Conservation (phyloP, 805 yeast genomes). For the Candida qinlingensis region DNA sequence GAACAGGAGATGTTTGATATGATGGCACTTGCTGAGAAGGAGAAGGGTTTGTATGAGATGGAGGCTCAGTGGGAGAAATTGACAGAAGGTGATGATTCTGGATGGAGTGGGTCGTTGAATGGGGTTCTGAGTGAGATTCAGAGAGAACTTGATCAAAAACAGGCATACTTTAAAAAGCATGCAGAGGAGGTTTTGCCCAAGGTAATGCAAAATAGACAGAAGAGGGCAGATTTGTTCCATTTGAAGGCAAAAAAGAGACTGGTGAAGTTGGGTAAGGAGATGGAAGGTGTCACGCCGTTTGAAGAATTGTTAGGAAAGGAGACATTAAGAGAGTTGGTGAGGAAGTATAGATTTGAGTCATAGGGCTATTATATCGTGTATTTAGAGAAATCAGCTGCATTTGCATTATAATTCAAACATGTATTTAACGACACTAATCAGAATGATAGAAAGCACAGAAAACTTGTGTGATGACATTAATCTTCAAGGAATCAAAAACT, state of each 20-base stretch:
- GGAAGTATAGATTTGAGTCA: constrained; percentile 10
- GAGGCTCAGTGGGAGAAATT: constrained; percentile 15
- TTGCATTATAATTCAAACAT: no score
- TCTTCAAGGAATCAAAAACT: no score
- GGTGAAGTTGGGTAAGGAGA: constrained; percentile 14
- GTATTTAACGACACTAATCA: no score
- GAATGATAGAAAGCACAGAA: no score
- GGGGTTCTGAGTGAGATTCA: constrained; percentile 10
- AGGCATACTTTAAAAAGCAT: constrained; percentile 15
- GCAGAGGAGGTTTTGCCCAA: constrained; percentile 15
- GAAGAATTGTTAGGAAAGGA: constrained; percentile 11
- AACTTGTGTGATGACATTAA: no score
- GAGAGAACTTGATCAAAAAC: constrained; percentile 5
- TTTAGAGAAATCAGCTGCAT: no score
- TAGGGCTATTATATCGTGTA: neutral
- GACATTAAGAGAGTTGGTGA: constrained; percentile 14
- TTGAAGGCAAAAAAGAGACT: constrained; percentile 21
- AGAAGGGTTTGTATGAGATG: constrained; percentile 10
- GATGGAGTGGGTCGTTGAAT: constrained; percentile 26
- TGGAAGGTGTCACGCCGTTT: constrained; percentile 13
- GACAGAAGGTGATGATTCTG: neutral
- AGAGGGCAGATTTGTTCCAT: constrained; percentile 22
- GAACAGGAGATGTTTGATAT: constrained; percentile 15
- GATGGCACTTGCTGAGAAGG: constrained; percentile 5
- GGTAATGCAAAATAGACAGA: constrained; percentile 14